Conservation (phyloP, 768 basidiomycete species). For the Boletellus ananas region DNA sequence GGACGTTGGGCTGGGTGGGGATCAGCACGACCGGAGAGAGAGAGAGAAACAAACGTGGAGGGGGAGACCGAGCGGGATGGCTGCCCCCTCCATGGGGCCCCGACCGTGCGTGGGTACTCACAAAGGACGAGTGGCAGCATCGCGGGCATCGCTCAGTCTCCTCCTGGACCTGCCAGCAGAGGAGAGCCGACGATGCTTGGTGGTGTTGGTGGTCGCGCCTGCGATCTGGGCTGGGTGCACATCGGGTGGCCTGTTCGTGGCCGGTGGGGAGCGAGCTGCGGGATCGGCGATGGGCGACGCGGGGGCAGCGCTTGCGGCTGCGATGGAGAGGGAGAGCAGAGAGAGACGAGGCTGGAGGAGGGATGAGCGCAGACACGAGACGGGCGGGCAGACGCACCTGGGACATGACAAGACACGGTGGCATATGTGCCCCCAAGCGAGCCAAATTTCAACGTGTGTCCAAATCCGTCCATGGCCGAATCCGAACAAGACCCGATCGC, state of each 20-base stretch:
- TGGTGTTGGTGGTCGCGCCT: not conserved
- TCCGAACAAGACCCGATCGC: no score
- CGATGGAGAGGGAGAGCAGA: constrained; percentile 66
- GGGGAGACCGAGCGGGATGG: no score
- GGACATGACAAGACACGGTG: not conserved
- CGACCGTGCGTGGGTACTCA: constrained; percentile 38
- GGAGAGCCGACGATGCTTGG: constrained; percentile 65
- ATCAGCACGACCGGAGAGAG: constrained; percentile 5
- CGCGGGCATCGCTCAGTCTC: constrained; percentile 73
- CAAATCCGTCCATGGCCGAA: no score
- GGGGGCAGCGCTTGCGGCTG: constrained; percentile 47
- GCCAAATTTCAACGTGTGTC: no score
- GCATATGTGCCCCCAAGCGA: no score
- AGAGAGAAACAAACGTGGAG: not conserved
- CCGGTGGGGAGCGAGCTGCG: constrained; percentile 7
- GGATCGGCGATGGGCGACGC: constrained; percentile 22
- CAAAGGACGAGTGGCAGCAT: constrained; percentile 72
- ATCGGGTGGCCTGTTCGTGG: constrained; percentile 9
- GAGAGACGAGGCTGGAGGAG: constrained; percentile 31
- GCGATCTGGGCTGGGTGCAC: no score
- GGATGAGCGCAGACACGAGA: no score
- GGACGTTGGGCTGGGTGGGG: constrained; percentile 30
- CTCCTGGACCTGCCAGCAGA: constrained; percentile 69
- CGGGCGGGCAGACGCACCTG: not conserved
- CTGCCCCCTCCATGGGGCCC: not conserved